Percentiles rank a stretch among this genome's conserved stretches.
These are phyloP conservation scores for Eutrema heterophyllum DNA, from an alignment of 345 rosid genomes.

Conservation along the genomic window DNA sequence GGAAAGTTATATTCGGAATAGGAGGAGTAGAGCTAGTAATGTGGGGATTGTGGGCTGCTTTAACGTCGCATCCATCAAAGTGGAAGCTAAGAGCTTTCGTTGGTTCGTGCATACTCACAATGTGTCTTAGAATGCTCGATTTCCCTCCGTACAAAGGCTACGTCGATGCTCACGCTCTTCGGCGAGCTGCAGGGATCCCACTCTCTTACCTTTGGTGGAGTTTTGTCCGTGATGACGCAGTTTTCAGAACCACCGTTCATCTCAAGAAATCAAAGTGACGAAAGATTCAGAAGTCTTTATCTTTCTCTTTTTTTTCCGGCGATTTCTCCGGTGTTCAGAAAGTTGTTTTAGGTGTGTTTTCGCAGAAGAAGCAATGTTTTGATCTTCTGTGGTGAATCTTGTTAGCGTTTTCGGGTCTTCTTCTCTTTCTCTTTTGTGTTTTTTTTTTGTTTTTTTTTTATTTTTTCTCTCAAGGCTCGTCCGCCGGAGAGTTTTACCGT, in stretches of 20 bases:
- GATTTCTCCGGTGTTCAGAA: constrained; percentile 32
- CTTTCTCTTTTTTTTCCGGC: constrained; percentile 26
- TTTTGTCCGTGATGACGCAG: constrained; percentile 76
- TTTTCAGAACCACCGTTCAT: constrained; percentile 52
- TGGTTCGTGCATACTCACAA: constrained; percentile 40
- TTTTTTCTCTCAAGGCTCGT: constrained; percentile 30
- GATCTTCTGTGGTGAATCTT: constrained; percentile 29
- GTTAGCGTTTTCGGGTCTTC: constrained; percentile 14
- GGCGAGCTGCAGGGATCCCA: constrained; percentile 68
- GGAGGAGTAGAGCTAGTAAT: constrained; percentile 58
- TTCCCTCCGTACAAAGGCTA: constrained; percentile 73
- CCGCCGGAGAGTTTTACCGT: constrained; percentile 32
- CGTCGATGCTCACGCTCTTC: constrained; percentile 72
- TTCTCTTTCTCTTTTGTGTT: background rate
- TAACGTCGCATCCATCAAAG: constrained; percentile 61
- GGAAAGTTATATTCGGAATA: constrained; percentile 64
- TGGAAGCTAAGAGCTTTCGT: constrained; percentile 77
- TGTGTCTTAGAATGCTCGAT: constrained; percentile 57
- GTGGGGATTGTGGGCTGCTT: constrained; percentile 84
- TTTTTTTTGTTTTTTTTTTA: background rate
- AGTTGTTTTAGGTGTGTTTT: constrained; percentile 33
- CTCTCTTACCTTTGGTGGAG: constrained; percentile 87
- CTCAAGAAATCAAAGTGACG: constrained; percentile 56
- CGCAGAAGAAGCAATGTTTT: constrained; percentile 14
- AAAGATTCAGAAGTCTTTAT: background rate